Evolutionary conservation across 2,329 filamentous ascomycete genomes (phyloP).

Genomic region (Byssochlamys sp.): DNA sequence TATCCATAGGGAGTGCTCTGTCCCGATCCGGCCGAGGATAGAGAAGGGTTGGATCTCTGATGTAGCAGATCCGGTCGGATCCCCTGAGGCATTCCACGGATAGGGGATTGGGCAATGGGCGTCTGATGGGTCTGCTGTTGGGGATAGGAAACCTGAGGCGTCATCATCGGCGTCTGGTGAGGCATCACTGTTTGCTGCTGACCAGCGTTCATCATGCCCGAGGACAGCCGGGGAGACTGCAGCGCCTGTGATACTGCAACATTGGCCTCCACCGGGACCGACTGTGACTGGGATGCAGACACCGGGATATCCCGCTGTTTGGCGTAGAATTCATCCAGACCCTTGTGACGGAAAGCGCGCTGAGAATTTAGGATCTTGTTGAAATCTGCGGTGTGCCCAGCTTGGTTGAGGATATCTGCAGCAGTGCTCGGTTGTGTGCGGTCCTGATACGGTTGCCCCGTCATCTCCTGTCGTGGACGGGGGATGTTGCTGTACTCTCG

Average conservation of each 20-base stretch:
- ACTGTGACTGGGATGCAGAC: conserved; percentile 29
- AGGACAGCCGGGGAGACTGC: conserved; percentile 29
- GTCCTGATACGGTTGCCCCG: conserved; percentile 80
- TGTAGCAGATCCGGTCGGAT: conserved; percentile 55
- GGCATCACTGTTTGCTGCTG: conserved; percentile 29
- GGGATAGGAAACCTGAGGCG: conserved; percentile 54
- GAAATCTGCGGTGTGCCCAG: conserved; percentile 79
- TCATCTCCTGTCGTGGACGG: conserved; percentile 79
- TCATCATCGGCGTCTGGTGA: conserved; percentile 37
- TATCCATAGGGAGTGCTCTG: conserved; percentile 47
- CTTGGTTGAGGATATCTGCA: conserved; percentile 73
- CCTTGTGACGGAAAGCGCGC: conserved; percentile 67
- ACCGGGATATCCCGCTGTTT: conserved; percentile 68
- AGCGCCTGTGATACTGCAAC: conserved; percentile 29
- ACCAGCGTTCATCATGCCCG: conserved; percentile 24
- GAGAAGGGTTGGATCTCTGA: conserved; percentile 51
- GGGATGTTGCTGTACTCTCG: conserved; percentile 76
- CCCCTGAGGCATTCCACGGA: conserved; percentile 58
- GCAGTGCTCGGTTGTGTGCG: conserved; percentile 66
- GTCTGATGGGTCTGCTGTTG: conserved; percentile 59
- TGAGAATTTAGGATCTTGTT: conserved; percentile 76
- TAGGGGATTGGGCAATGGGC: conserved; percentile 61
- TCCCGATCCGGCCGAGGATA: conserved; percentile 43
- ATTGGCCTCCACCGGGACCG: conserved; percentile 23
- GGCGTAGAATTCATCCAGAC: conserved; percentile 72